Percentiles rank a stretch among this genome's conserved stretches.
Evolutionary conservation across 352 stramenopile species (phyloP).

Genomic region (Phytophthora podocarpi): DNA sequence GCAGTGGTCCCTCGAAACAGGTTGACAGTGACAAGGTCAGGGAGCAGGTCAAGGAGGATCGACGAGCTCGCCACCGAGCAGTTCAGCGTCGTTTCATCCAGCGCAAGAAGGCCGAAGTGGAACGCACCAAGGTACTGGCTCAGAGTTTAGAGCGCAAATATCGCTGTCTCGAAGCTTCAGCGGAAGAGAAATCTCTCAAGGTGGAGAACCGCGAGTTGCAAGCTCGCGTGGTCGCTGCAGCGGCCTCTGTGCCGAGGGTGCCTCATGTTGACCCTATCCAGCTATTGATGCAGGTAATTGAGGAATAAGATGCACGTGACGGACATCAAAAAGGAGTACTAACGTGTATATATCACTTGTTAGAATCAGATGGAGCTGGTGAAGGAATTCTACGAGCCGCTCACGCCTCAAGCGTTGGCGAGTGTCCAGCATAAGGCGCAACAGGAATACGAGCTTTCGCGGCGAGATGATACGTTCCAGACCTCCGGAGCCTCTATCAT

Average conservation of each 20-base stretch:
- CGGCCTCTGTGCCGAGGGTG: slow-evolving; percentile 6
- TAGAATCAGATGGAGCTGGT: slow-evolving; percentile 50
- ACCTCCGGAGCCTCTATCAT: slow-evolving; percentile 46
- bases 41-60: slow-evolving; percentile 43
- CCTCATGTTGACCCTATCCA: slow-evolving; percentile 24
- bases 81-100: slow-evolving; percentile 62
- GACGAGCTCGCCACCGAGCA: slow-evolving; percentile 49
- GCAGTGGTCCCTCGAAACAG: not conserved
- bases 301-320: not conserved
- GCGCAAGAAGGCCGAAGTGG: slow-evolving; percentile 56
- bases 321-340: not conserved
- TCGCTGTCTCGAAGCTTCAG: slow-evolving; percentile 39
- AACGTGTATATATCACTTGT: slow-evolving; percentile 4
- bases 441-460: slow-evolving; percentile 34
- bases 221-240: slow-evolving; percentile 10
- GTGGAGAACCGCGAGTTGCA: slow-evolving; percentile 42
- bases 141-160: slow-evolving; percentile 47
- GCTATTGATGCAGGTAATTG: slow-evolving; percentile 33
- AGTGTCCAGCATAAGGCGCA: slow-evolving; percentile 32
- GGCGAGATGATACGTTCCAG: slow-evolving; percentile 31
- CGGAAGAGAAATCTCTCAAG: slow-evolving; percentile 39
- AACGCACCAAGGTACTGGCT: slow-evolving; percentile 39
- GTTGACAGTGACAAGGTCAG: slow-evolving; percentile 5
- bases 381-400: slow-evolving; percentile 45
- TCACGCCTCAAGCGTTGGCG: slow-evolving; percentile 18